Evolutionary conservation across 345 rosid genomes (phyloP).

Genomic region (Eucalyptus fibrosa): DNA sequence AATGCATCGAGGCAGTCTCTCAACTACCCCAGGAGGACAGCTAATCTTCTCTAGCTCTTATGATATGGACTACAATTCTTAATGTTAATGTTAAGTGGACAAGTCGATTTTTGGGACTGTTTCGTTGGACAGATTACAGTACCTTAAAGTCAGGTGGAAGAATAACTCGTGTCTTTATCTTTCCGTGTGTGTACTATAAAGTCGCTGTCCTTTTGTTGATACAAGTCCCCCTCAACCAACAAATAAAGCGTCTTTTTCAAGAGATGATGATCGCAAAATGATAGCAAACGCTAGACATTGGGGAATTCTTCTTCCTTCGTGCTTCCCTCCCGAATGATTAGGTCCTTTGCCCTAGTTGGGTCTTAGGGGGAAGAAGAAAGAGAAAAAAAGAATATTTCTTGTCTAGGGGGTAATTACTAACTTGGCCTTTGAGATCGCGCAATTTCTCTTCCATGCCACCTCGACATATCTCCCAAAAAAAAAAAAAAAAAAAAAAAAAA

Average conservation of each 20-base stretch:
- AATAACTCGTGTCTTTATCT: background rate
- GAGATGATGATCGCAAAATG: background rate
- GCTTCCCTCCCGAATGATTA: background rate
- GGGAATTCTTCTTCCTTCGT: background rate
- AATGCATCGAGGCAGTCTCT: background rate
- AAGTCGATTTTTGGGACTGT: background rate
- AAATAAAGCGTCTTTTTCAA: background rate
- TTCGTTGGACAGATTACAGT: background rate
- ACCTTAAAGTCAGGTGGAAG: background rate
- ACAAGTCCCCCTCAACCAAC: background rate
- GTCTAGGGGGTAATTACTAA: background rate
- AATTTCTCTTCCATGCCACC: background rate
- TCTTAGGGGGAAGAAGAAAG: background rate
- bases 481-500: background rate
- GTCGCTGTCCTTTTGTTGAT: background rate
- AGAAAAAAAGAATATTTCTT: background rate
- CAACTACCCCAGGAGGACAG: background rate
- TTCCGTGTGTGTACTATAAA: background rate
- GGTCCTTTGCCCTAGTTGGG: background rate
- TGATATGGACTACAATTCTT: background rate
- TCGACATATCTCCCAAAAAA: background rate
- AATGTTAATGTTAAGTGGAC: background rate
- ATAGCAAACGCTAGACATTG: background rate
- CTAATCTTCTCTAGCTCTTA: background rate
- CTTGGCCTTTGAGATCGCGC: background rate